Evolutionary conservation across 2,329 filamentous ascomycete species (phyloP).

Genomic region (Aureobasidium lini): DNA sequence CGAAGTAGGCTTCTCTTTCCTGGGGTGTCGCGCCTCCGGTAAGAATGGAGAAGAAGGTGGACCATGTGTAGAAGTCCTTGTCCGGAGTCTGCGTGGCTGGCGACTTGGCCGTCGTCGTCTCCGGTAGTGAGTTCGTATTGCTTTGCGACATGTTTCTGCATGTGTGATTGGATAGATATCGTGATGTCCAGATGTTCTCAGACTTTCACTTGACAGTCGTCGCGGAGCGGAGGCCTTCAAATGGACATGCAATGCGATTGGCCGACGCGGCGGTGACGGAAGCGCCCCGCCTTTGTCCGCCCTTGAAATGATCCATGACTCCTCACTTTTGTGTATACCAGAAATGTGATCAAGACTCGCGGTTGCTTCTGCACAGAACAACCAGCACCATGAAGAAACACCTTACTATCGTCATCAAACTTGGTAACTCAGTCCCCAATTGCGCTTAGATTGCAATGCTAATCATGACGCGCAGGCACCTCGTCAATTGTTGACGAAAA

Average conservation of each 20-base stretch:
- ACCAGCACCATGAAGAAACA: slow-evolving; percentile 55
- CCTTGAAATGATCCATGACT: slow-evolving; percentile 7
- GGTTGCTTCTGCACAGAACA: slow-evolving; percentile 1
- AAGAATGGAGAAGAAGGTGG: slow-evolving; percentile 79
- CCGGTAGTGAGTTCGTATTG: slow-evolving; percentile 10
- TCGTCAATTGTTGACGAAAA: slow-evolving; percentile 98
- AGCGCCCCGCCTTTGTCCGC: slow-evolving; percentile 4
- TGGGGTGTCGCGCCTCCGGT: slow-evolving; percentile 63
- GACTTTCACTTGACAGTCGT: not conserved
- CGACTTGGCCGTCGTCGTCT: slow-evolving; percentile 10
- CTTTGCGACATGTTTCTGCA: slow-evolving; percentile 4
- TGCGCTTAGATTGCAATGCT: not conserved
- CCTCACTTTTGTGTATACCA: not conserved
- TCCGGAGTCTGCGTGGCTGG: slow-evolving; percentile 18
- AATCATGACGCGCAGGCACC: slow-evolving; percentile 57
- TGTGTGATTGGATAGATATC: not conserved
- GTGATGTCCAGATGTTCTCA: not conserved
- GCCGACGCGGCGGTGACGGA: not conserved
- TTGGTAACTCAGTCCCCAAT: slow-evolving; percentile 50
- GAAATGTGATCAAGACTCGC: slow-evolving; percentile 4
- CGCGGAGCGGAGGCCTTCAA: slow-evolving; percentile 2
- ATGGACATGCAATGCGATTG: slow-evolving; percentile 12
- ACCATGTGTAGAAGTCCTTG: slow-evolving; percentile 52
- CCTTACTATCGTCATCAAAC: slow-evolving; percentile 77
- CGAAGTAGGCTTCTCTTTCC: slow-evolving; percentile 68